These are phyloP conservation scores for Microcera coccophila DNA, from an alignment of 2,329 filamentous ascomycete genomes.

Conservation along the genomic window DNA sequence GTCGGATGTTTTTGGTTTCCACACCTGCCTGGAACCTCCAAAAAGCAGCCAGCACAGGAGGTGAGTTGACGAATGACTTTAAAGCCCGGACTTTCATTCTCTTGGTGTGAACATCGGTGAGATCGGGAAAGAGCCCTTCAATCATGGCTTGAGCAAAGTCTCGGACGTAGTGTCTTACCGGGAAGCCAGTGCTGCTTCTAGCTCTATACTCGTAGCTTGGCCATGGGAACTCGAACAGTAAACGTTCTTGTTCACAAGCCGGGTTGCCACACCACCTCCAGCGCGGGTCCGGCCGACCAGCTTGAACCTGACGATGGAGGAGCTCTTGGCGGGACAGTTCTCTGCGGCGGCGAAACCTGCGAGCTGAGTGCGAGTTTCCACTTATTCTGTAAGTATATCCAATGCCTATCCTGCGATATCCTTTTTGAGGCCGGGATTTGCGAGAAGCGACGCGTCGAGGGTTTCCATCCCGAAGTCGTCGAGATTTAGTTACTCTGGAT, in stretches of 20 bases:
- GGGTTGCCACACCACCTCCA: slow-evolving; percentile 17
- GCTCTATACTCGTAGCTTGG: slow-evolving; percentile 5
- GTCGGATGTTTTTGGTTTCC: not conserved
- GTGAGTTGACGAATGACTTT: slow-evolving; percentile 24
- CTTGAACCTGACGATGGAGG: slow-evolving; percentile 14
- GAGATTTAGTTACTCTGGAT: too few species aligned
- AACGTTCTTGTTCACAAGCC: slow-evolving; percentile 10
- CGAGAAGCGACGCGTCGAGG: too few species aligned
- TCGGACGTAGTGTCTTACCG: slow-evolving; percentile 12
- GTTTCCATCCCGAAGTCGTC: too few species aligned
- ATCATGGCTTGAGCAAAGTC: slow-evolving; percentile 18
- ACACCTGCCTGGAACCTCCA: slow-evolving; percentile 11
- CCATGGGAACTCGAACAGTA: slow-evolving; percentile 10
- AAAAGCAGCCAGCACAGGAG: slow-evolving; percentile 23
- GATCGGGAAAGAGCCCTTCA: slow-evolving; percentile 10
- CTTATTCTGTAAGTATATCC: too few species aligned
- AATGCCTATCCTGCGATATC: too few species aligned
- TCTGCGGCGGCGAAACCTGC: slow-evolving; percentile 15
- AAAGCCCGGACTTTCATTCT: slow-evolving; percentile 14
- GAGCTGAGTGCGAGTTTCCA: too few species aligned
- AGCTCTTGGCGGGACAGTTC: slow-evolving; percentile 1
- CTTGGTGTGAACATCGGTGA: slow-evolving; percentile 3
- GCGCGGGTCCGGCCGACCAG: slow-evolving; percentile 16
- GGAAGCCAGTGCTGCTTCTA: slow-evolving; percentile 6
- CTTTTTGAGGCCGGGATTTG: too few species aligned